phyloP scores from a whole-genome alignment of 2,329 filamentous ascomycete species.

The Aspergillus sp. region DNA sequence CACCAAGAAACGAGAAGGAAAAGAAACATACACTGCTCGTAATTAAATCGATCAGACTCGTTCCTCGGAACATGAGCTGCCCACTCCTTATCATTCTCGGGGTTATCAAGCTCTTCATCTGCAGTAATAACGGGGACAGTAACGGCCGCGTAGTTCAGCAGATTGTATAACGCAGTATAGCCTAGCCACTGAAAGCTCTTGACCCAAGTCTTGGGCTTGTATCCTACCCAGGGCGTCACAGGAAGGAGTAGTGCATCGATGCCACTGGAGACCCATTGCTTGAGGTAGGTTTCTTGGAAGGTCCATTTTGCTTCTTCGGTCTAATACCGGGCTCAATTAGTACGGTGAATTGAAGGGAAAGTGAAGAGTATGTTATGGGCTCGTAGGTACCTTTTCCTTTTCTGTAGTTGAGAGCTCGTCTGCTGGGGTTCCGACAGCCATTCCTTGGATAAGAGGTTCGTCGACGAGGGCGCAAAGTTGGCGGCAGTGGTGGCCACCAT shows the following conservation, averaged over 20 bases:
- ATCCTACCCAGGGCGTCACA: slow-evolving; percentile 29
- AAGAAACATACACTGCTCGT: slow-evolving; percentile 28
- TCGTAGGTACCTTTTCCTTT: slow-evolving; percentile 20
- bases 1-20: slow-evolving; percentile 7
- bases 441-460: slow-evolving; percentile 31
- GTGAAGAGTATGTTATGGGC: neutral
- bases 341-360: neutral
- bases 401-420: slow-evolving; percentile 22
- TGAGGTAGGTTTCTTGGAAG: slow-evolving; percentile 20
- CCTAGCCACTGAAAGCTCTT: slow-evolving; percentile 33
- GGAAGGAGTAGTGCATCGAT: slow-evolving; percentile 34
- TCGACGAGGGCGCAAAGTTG: slow-evolving; percentile 27
- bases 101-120: slow-evolving; percentile 34
- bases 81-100: slow-evolving; percentile 32
- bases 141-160: slow-evolving; percentile 35
- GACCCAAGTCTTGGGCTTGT: slow-evolving; percentile 30
- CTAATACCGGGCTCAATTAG: slow-evolving; percentile 3
- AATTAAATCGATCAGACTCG: slow-evolving; percentile 50
- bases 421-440: slow-evolving; percentile 31
- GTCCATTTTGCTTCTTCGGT: slow-evolving; percentile 22
- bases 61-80: slow-evolving; percentile 37
- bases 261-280: slow-evolving; percentile 25
- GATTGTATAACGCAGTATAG: slow-evolving; percentile 37
- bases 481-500: slow-evolving; percentile 30
- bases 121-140: slow-evolving; percentile 44